Evolutionary conservation across 2,329 filamentous ascomycete genomes (phyloP).

Genomic region (Cadophora luteo-olivacea): DNA sequence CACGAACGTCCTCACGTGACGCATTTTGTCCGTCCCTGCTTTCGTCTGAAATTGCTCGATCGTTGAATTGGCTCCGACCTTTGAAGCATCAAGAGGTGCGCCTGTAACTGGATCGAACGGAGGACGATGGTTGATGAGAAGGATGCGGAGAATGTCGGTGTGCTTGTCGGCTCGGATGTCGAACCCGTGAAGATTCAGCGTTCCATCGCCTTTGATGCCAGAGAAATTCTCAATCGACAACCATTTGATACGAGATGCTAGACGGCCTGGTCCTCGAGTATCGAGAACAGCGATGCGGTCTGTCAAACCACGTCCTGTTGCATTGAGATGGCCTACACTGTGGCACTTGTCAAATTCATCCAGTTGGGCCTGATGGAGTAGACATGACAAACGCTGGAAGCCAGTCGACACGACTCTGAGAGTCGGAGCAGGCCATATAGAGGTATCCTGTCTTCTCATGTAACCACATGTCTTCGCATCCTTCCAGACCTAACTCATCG

Average conservation of each 20-base stretch:
- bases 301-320: slow-evolving; percentile 33
- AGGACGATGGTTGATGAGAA: slow-evolving; percentile 47
- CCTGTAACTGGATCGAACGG: slow-evolving; percentile 44
- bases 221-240: slow-evolving; percentile 35
- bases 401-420: slow-evolving; percentile 36
- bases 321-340: slow-evolving; percentile 38
- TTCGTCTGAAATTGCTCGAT: slow-evolving; percentile 46
- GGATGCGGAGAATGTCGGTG: slow-evolving; percentile 39
- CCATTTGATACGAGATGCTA: slow-evolving; percentile 37
- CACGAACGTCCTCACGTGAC: slow-evolving; percentile 45
- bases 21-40: slow-evolving; percentile 38
- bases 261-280: slow-evolving; percentile 34
- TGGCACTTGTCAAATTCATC: background rate
- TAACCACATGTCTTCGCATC: slow-evolving; percentile 44
- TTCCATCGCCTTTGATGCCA: slow-evolving; percentile 39
- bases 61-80: slow-evolving; percentile 47
- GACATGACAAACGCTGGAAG: slow-evolving; percentile 40
- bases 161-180: slow-evolving; percentile 42
- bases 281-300: slow-evolving; percentile 40
- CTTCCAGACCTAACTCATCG: slow-evolving; percentile 37
- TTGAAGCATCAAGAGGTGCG: slow-evolving; percentile 41
- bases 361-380: background rate
- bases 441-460: slow-evolving; percentile 39
- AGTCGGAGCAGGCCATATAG: slow-evolving; percentile 42
- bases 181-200: slow-evolving; percentile 45